Evolutionary conservation across 208 protist species (phyloP), one percentile per base, ranked within the genome.

Genomic region (Acanthamoeba sp.): DNA sequence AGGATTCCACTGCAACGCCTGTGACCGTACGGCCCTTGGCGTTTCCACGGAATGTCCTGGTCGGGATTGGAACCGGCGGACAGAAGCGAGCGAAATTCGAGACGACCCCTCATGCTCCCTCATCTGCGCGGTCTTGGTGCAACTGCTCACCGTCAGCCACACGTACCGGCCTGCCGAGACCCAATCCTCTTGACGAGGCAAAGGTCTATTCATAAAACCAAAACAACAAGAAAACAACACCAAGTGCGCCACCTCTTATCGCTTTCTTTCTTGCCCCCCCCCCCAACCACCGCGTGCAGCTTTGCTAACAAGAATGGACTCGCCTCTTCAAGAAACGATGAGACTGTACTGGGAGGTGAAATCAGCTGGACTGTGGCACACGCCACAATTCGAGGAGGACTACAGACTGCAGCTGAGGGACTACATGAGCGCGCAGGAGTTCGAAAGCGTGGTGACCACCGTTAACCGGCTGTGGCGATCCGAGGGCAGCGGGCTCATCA

Each of bases 391-490:
- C 16, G 71, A 80, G 24, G 71, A 80, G 38, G 71, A 80, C 71
- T 80, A 80, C 32, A 40, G 71, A n/a, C n/a, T 9, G 71, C 71
- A 80, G 38, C 71, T 80, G 38, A 18, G 24, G 32, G 71, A 22
- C 18, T 80, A 40, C 38, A 32, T 80, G 20, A 48, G 38, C 71
- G n/a, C 22, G 24, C 38, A 80, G 6, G 71, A 80, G 38, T 80
- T 80, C 24, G 71, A 80, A 22, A 24, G 71, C 38, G 71, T 80
- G 32, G 24, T 80, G 16, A 48, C 34, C 24, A 80, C 71, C 14
- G 71, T 48, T 38, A 80, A 80, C 71, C 71, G 71, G 50, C 36
- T 80, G 38, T 80, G 71, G 71, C 71, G 71, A 20, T 80, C 71
- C 7, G 32, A 14, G 22, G 71, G 71, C 20, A 80, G 71, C 71